A percentile compares a stretch with the other conserved stretches of the same genome.
Evolutionary conservation across 2,329 filamentous ascomycete species (phyloP).

Genomic region (Colletotrichum falcatum): DNA sequence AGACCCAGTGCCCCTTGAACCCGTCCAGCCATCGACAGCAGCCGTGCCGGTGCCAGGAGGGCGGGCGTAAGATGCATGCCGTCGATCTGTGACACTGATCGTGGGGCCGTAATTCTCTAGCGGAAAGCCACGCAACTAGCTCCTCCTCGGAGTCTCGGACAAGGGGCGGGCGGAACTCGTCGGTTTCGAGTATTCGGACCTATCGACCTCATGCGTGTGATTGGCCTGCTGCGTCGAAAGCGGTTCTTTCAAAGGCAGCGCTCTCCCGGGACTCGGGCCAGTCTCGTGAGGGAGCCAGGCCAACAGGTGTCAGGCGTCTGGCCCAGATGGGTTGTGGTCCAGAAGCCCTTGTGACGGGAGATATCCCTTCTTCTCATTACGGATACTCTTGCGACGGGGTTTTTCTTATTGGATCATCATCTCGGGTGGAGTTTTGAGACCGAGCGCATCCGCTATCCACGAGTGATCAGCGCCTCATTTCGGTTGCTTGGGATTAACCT

Average conservation of each 20-base stretch:
- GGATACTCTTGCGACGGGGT: slow-evolving; percentile 4
- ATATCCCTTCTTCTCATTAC: slow-evolving; percentile 3
- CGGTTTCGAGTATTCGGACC: not conserved
- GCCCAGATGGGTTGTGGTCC: slow-evolving; percentile 3
- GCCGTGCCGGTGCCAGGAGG: not conserved
- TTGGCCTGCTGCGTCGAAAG: not conserved
- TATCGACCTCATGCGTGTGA: not conserved
- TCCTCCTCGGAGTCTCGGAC: not conserved
- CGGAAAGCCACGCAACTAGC: too few species aligned
- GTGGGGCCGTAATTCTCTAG: not conserved
- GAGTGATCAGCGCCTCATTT: slow-evolving; percentile 6
- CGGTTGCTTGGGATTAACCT: slow-evolving; percentile 26
- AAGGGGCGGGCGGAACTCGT: not conserved
- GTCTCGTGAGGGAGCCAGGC: too few species aligned
- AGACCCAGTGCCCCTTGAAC: not conserved
- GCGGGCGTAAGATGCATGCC: not conserved
- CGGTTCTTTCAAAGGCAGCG: not conserved
- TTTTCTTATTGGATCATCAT: not conserved
- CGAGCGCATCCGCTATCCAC: not conserved
- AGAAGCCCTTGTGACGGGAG: not conserved
- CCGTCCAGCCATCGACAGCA: not conserved
- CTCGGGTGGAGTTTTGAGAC: slow-evolving; percentile 14
- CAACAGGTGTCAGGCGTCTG: too few species aligned
- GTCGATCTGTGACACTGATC: not conserved
- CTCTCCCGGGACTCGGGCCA: too few species aligned